Evolutionary conservation across 31 red algal species (phyloP).

Genomic region (Endocladia muricata): DNA sequence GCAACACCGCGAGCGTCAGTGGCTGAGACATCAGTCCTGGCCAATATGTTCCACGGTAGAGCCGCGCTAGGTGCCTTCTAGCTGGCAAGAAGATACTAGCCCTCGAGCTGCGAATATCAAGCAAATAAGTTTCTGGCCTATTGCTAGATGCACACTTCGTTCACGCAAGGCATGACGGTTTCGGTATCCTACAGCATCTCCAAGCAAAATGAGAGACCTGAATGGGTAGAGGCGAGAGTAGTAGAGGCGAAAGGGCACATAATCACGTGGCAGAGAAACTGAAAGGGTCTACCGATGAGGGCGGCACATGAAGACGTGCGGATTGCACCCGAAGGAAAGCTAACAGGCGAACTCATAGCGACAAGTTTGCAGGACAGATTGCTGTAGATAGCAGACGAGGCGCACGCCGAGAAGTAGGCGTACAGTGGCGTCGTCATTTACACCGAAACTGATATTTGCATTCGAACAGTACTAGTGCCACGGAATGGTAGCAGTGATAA

Average conservation of each 20-base stretch:
- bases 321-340: not conserved
- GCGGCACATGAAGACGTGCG: conserved; percentile 22
- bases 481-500: not conserved
- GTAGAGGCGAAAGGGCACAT: conserved; percentile 1
- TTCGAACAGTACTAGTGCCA: not conserved
- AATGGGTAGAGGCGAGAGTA: conserved; percentile 5
- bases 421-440: not conserved
- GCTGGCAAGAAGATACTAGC: conserved; percentile 14
- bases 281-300: not conserved
- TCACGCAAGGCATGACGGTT: not conserved
- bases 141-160: not conserved
- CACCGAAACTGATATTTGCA: not conserved
- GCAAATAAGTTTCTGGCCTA: not conserved
- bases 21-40: not conserved
- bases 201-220: conserved; percentile 15
- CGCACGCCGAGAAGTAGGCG: not conserved
- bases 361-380: not conserved
- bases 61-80: conserved; percentile 1
- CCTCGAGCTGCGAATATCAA: not conserved
- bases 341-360: not conserved
- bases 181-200: conserved; percentile 4
- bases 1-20: not conserved
- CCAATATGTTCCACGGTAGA: not conserved
- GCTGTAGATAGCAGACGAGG: not conserved
- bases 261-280: not conserved